Conservation (phyloP, 208 protist species). For the Leishmania martiniquensis region DNA sequence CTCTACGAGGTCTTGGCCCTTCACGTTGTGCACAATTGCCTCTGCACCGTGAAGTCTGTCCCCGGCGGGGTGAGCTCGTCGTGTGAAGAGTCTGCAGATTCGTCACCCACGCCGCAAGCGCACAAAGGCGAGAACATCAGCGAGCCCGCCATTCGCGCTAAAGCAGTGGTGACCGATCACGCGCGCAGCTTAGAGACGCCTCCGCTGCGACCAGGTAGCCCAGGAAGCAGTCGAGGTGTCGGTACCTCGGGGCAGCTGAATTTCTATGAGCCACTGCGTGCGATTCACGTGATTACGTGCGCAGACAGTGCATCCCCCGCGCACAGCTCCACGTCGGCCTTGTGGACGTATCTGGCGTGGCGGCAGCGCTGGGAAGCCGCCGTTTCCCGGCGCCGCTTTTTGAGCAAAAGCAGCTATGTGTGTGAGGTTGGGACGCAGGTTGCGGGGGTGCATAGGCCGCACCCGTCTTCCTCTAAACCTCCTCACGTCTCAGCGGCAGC, state of each 20-base stretch:
- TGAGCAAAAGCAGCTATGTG: constrained; percentile 10
- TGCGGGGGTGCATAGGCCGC: neutral
- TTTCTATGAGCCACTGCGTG: constrained; percentile 15
- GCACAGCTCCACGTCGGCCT: neutral
- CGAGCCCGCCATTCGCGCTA: neutral
- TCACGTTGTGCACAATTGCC: constrained; percentile 24
- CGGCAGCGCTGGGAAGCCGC: constrained; percentile 30
- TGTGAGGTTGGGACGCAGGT: constrained; percentile 3
- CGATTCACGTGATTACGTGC: constrained; percentile 18
- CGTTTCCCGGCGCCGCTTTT: constrained; percentile 14
- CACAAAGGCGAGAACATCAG: neutral
- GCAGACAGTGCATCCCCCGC: neutral
- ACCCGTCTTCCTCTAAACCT: neutral
- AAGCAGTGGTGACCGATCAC: neutral
- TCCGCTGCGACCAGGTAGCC: neutral
- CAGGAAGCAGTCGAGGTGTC: neutral
- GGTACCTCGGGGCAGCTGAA: constrained; percentile 4
- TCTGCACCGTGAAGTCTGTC: constrained; percentile 8
- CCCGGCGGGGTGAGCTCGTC: neutral
- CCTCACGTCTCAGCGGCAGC: neutral
- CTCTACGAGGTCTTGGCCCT: constrained; percentile 26
- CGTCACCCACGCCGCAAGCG: neutral
- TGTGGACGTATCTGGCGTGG: constrained; percentile 29
- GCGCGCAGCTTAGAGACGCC: neutral
- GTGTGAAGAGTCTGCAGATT: neutral